phyloP scores from a whole-genome alignment of 2,329 filamentous ascomycete genomes.

The Fusarium marasasianum region DNA sequence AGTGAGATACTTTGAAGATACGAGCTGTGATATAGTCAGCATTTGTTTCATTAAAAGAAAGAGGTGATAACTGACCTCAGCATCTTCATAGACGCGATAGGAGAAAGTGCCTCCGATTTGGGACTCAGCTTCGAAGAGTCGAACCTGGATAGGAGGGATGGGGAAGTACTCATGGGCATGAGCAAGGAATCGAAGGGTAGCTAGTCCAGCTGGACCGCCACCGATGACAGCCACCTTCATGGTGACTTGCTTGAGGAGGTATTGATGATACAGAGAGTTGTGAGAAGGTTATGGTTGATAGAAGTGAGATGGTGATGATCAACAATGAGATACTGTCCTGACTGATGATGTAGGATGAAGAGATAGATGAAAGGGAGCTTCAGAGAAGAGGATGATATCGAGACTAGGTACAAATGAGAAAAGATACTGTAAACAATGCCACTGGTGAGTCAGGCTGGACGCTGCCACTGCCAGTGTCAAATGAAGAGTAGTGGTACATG shows the following conservation, averaged over 20 bases:
- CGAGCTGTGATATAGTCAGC: conserved; percentile 45
- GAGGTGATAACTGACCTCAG: conserved; percentile 47
- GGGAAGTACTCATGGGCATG: conserved; percentile 52
- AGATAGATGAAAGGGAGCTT: fast-evolving
- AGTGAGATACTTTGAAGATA: conserved; percentile 61
- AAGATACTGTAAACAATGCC: not conserved
- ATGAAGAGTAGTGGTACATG: not conserved
- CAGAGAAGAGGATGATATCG: fast-evolving
- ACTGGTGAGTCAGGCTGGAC: not conserved
- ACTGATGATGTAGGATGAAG: not conserved
- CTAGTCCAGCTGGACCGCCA: conserved; percentile 55
- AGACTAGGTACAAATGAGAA: no score
- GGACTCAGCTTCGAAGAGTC: conserved; percentile 56
- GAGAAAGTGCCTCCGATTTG: conserved; percentile 59
- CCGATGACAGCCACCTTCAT: conserved; percentile 55
- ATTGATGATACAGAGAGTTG: not conserved
- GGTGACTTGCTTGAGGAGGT: not conserved
- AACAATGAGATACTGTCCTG: not conserved
- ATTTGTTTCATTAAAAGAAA: not conserved
- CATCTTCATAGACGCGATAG: conserved; percentile 58
- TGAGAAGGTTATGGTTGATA: not conserved
- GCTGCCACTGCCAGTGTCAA: not conserved
- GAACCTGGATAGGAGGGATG: conserved; percentile 51
- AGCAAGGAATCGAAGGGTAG: conserved; percentile 53
- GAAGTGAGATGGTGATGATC: not conserved